A percentile compares a stretch with the other conserved stretches of the same genome.
phyloP scores from a whole-genome alignment of 2,329 filamentous ascomycete species.

The Fusarium sp. region DNA sequence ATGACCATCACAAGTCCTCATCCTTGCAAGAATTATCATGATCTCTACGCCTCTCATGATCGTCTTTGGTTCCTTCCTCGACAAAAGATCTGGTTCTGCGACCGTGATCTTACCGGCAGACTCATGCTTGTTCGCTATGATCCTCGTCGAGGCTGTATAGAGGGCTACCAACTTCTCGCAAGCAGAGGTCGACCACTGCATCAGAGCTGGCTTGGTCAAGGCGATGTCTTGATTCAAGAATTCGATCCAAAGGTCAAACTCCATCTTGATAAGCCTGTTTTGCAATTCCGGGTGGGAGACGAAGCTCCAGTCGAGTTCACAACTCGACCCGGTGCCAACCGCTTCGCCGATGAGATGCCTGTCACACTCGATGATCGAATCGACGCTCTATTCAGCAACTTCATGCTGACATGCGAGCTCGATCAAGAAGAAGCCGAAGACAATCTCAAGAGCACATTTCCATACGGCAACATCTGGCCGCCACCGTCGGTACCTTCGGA shows the following conservation, averaged over 20 bases:
- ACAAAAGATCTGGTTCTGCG: conserved; percentile 87
- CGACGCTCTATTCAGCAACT: conserved; percentile 71
- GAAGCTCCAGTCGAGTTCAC: conserved; percentile 7
- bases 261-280: conserved; percentile 79
- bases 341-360: conserved; percentile 63
- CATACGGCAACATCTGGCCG: conserved; percentile 77
- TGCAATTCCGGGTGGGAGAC: conserved; percentile 62
- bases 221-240: conserved; percentile 74
- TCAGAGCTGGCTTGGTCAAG: conserved; percentile 73
- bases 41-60: conserved; percentile 80
- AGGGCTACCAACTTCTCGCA: conserved; percentile 81
- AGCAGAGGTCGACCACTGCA: conserved; percentile 66
- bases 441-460: conserved; percentile 50
- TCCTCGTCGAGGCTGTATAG: conserved; percentile 77
- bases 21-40: conserved; percentile 73
- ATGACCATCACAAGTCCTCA: conserved; percentile 63
- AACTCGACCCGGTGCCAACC: conserved; percentile 47
- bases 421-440: conserved; percentile 52
- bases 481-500: conserved; percentile 75
- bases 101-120: conserved; percentile 78
- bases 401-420: conserved; percentile 72
- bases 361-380: conserved; percentile 62
- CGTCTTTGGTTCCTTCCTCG: conserved; percentile 86
- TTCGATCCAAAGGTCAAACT: conserved; percentile 78
- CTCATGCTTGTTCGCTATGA: conserved; percentile 84